These are phyloP conservation scores for Talaromyces nanjingensis DNA, from an alignment of 495 filamentous ascomycete species.

Conservation along the genomic window DNA sequence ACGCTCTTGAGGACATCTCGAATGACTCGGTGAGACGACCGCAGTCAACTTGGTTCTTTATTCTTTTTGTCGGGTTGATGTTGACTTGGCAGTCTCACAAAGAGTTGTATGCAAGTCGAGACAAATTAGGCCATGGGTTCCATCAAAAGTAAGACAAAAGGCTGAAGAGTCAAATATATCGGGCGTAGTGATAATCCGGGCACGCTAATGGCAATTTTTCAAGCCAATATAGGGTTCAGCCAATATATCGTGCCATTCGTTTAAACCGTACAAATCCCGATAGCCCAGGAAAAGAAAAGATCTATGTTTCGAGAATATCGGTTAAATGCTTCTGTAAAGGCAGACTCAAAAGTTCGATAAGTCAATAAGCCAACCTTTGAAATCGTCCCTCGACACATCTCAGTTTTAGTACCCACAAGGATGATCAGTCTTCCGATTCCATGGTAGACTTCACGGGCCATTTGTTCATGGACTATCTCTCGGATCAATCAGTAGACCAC, in stretches of 20 bases:
- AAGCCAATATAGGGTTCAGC: no score
- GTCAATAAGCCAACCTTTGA: neutral
- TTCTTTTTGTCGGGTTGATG: neutral
- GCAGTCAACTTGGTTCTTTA: neutral
- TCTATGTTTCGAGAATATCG: neutral
- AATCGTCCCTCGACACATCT: neutral
- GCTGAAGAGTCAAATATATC: neutral
- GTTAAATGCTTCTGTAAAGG: neutral
- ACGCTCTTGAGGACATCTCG: slow-evolving; percentile 8
- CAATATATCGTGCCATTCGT: neutral
- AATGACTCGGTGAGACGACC: neutral
- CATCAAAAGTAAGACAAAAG: neutral
- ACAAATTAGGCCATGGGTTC: neutral
- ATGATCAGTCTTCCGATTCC: neutral
- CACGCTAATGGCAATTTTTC: no score
- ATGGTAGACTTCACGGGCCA: neutral
- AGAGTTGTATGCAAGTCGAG: neutral
- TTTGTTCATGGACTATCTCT: neutral
- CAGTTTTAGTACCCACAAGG: neutral
- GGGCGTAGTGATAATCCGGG: neutral
- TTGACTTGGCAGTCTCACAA: neutral
- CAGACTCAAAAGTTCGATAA: neutral
- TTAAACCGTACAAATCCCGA: neutral
- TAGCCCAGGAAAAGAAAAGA: neutral
- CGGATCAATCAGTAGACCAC: neutral